phyloP scores from a whole-genome alignment of 495 filamentous ascomycete genomes.

The Beverwykella pulmonaria region DNA sequence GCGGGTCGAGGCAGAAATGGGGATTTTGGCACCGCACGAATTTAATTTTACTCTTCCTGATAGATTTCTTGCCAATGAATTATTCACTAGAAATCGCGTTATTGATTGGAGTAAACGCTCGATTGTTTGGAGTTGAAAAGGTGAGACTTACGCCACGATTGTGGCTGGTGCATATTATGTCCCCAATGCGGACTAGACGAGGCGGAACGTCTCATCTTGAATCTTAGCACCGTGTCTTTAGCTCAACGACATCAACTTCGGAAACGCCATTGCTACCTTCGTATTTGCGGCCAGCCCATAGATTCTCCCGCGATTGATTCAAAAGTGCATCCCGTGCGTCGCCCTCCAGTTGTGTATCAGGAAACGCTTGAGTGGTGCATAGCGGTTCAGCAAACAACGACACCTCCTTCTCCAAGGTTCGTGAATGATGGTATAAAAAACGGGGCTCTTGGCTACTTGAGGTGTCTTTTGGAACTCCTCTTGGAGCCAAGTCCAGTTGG shows the following conservation, averaged over 20 bases:
- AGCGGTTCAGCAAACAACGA: too few relatives aligned
- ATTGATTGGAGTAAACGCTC: too few relatives aligned
- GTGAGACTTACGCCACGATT: not conserved
- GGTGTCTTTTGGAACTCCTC: too few relatives aligned
- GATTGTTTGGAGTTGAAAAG: not conserved
- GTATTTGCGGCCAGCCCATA: not conserved
- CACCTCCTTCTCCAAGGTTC: not conserved
- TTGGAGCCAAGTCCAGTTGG: too few relatives aligned
- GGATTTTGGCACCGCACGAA: too few relatives aligned
- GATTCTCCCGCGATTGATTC: not conserved
- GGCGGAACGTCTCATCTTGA: slow-evolving; percentile 14
- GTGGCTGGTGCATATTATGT: not conserved
- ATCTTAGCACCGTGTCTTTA: slow-evolving; percentile 21
- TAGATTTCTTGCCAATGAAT: too few relatives aligned
- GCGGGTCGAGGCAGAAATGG: too few relatives aligned
- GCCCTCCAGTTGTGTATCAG: too few relatives aligned
- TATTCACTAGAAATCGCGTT: too few relatives aligned
- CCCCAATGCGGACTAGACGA: slow-evolving; percentile 12
- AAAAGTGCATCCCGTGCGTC: too few relatives aligned
- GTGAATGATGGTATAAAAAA: not conserved
- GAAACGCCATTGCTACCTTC: not conserved
- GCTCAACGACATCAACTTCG: not conserved
- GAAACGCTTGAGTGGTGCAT: too few relatives aligned
- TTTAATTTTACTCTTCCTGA: too few relatives aligned
- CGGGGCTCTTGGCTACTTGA: not conserved